Base-by-base conservation (phyloP, 2,329 filamentous ascomycete genomes). In the Aspergillus fumigatiaffinis region DNA sequence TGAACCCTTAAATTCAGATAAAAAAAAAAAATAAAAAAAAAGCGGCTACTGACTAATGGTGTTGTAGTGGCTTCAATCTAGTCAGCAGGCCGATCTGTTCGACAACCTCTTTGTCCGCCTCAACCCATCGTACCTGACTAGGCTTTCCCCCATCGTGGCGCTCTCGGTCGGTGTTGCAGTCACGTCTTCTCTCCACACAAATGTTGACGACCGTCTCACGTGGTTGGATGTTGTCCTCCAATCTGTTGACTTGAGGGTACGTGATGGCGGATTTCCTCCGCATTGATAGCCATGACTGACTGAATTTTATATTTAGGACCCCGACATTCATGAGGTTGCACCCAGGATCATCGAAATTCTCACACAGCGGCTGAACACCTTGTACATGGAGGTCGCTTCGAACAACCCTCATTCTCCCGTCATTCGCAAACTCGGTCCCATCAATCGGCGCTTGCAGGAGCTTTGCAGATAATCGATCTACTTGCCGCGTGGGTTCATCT, bases 111-210 rank as follows among this genome's bases (percentile, higher is more conserved):
- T 88, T 66, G 77, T 84, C 23, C 80, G 78, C 54, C 77, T 82
- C 63, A 81, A 83, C 58, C 84, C 85, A 1, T 71, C 74, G 8
- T 87, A 85, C 68, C 74, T 87, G 25, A 73, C 73, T 20, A 74
- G 77, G 42, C 77, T 87, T 20, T 80, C 82, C 29, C 80, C 83
- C 1, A 78, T 88, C 44, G 79, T 87, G 38, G 77, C 80, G 25
- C 78, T 88, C 46, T 86, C 84, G 2, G 83, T 86, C 26, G 83
- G 82, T 53, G 84, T 84, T 23, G 84, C 85, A n/a, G 81, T 87
- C 26, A 85, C 83, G 2, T 79, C 81, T 3, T 78, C 79, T 48
- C 73, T 87, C 56, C 75, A 81, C 29, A 81, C 79, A 9, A 81
- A 84, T 59, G 68, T 82, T 26, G 66, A 73, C 35, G 76, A 83